Evolutionary conservation across 768 basidiomycete genomes (phyloP), one percentile per base, ranked within the genome.

Genomic region (Suillus alpinus): DNA sequence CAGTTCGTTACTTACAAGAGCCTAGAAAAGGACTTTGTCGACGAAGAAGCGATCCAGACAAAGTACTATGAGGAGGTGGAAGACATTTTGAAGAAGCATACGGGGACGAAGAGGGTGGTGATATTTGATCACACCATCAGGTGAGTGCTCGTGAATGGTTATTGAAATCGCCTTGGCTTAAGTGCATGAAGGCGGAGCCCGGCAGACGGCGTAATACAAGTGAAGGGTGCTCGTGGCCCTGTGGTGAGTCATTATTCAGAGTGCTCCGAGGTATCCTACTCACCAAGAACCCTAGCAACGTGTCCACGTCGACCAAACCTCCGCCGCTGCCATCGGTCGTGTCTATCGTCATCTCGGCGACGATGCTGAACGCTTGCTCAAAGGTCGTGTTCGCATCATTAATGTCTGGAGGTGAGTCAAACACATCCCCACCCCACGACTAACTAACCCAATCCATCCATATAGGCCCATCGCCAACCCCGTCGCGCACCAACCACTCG

Each of bases 301-400:
- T 26, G 78, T 79, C 9, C 80, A 82, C 64, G 77, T 81, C 32
- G 80, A 82, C 64, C 81, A 81, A 69, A 80, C 80, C 0, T 75
- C 67, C 59, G 62, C 63, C 4, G 72, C 79, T 0, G 70, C 73
- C 7, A 67, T 72, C n/a, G 62, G 64, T 20, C 77, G 81, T 6
- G 79, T 82, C 0, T 65, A 72, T 29, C 61, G 67, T 16, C 78
- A 80, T 49, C 74, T 76, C 23, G 71, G 71, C 5, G 73, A 71
- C 12, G 80, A 81, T 31, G 81, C 78, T 1, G 76, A 78, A 60
- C 73, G 71, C 16, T 73, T 79, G 20, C 70, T 81, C 58, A 70
- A 76, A 59, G 68, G 72, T 13, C 77, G 80, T 55, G 71, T 74
- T 34, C 77, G 76, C 53, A 78, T 81, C 65, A 78, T 81, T 67